Conservation (phyloP, 2,329 filamentous ascomycete species). For the Cladorrhinum sp. region DNA sequence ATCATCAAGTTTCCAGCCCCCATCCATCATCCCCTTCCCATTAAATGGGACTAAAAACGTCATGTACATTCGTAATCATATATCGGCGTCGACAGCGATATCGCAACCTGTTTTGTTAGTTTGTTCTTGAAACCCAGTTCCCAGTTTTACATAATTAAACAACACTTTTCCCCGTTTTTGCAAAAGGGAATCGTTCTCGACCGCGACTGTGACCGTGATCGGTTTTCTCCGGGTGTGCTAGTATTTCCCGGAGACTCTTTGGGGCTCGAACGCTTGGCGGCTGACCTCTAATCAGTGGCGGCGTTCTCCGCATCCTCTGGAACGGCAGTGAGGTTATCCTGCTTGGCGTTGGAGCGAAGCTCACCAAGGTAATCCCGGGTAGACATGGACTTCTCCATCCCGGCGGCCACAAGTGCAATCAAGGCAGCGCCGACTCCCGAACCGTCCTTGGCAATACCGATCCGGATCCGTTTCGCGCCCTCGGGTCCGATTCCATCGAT, state of each 20-base stretch:
- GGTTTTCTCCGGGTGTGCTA: neutral
- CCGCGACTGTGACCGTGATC: neutral
- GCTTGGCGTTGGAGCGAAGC: constrained; percentile 39
- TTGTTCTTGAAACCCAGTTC: neutral
- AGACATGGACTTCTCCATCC: constrained; percentile 49
- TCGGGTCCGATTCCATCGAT: constrained; percentile 73
- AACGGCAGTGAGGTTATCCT: constrained; percentile 29
- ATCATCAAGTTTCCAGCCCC: neutral
- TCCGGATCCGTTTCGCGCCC: constrained; percentile 82
- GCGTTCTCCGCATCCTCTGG: constrained; percentile 23
- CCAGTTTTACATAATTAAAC: constrained; percentile 18
- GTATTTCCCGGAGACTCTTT: neutral
- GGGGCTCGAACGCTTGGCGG: neutral
- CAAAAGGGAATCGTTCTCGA: neutral
- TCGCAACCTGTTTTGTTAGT: neutral
- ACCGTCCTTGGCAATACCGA: constrained; percentile 95
- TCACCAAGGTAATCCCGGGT: constrained; percentile 40
- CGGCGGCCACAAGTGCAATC: constrained; percentile 84
- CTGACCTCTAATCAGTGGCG: constrained; percentile 18
- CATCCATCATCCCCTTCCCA: neutral
- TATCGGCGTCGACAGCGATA: neutral
- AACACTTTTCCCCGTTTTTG: constrained; percentile 9
- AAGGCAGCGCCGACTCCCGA: constrained; percentile 92
- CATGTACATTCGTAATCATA: constrained; percentile 4
- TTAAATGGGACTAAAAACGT: neutral